phyloP scores from a whole-genome alignment of 495 filamentous ascomycete genomes.

The Penicillium cataractarum region DNA sequence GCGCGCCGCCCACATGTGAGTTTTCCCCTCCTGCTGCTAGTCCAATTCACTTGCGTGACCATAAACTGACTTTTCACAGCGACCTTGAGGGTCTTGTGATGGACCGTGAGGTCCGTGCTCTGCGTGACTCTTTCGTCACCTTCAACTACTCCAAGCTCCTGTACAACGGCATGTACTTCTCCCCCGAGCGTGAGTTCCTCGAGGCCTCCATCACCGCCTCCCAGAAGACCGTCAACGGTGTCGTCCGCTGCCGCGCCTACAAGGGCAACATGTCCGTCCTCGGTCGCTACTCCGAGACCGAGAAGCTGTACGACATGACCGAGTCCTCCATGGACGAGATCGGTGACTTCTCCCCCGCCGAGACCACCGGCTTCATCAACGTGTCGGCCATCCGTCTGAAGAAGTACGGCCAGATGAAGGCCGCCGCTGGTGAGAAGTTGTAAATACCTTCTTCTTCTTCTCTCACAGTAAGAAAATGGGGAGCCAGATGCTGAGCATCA shows the following conservation, averaged over 20 bases:
- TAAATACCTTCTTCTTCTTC: conserved; percentile 21
- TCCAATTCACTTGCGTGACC: neutral
- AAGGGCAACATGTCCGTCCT: conserved; percentile 78
- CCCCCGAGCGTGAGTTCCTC: conserved; percentile 76
- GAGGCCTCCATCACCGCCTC: conserved; percentile 71
- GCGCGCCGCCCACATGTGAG: conserved; percentile 69
- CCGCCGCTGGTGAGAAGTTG: conserved; percentile 56
- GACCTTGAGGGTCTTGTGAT: conserved; percentile 85
- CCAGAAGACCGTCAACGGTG: conserved; percentile 72
- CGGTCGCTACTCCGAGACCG: conserved; percentile 73
- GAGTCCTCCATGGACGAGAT: conserved; percentile 90
- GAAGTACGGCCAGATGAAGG: conserved; percentile 81
- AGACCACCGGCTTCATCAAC: conserved; percentile 78
- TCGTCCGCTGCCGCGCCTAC: conserved; percentile 72
- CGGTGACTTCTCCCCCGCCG: conserved; percentile 74
- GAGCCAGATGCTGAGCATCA: conserved; percentile 31
- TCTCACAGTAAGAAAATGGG: conserved; percentile 8
- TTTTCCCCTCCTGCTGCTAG: neutral
- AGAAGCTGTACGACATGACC: conserved; percentile 82
- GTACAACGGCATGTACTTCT: conserved; percentile 80
- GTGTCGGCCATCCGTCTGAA: conserved; percentile 85
- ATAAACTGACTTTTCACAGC: conserved; percentile 20
- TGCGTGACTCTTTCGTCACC: conserved; percentile 80
- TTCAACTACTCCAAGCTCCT: conserved; percentile 73
- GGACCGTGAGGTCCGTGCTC: conserved; percentile 79